Base-by-base conservation (phyloP, 805 yeast species). In the Sungouiella blattae region DNA sequence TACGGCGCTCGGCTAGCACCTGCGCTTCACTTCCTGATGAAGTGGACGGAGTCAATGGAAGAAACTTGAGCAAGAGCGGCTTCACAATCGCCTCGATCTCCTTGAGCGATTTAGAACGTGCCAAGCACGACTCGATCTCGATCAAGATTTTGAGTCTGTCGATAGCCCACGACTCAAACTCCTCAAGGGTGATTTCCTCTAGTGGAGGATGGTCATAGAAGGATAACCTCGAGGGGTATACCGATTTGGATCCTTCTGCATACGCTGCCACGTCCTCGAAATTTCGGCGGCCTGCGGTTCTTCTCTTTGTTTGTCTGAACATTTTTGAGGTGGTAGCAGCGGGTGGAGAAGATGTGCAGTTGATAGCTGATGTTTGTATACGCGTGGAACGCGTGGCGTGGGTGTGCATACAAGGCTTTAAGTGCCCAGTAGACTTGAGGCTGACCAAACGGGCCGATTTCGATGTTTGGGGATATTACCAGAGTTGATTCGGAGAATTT, bases 111-210 rank as follows among this genome's bases (percentile, higher is more conserved):
- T 79, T 78, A 40, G 80, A 79, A 47, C 94, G 71, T 16, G 82
- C 77, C 28, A 73, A 52, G 44, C 84, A 77, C 1, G 87, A 74
- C 52, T 91, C 97, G 33, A 93, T 81, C 54, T 87, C 96, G 36
- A 88, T 74, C 39, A 93, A 68, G 6, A 93, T 77, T 53, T 83
- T 80, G 43, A 91, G 69, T 40, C 99, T 67, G 53, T 91, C 98
- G 36, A 93, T 82, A 4, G 98, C 98, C 96, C 97, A 93, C 4
- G 73, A 71, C 62, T 93, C 98, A 60, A 93, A 93, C 51, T 93
- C 86, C 44, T 89, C 97, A 12, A 93, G 60, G 0, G 97, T 87
- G 50, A 93, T 80, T 59, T 93, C 98, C 11, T 81, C 79, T 21
- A 72, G 62, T 0, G 98, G 98, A 8, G 95, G 93, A 5, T 65